Percentiles rank a stretch among this genome's conserved stretches.
phyloP scores from a whole-genome alignment of 331 rosid genomes.

The Erythrophleum ivorense region DNA sequence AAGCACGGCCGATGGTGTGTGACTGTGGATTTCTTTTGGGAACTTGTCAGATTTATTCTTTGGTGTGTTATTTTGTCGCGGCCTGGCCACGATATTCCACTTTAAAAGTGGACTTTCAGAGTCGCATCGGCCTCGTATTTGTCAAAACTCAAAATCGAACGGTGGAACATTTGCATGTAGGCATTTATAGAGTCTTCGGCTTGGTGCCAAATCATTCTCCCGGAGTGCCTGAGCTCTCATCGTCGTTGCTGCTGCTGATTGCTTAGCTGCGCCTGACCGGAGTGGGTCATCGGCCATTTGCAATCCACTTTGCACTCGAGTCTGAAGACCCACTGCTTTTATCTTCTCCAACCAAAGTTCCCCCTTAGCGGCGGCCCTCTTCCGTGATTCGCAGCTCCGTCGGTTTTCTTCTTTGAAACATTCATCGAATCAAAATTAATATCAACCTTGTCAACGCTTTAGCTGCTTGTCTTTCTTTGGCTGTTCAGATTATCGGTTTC shows the following conservation, averaged over 20 bases:
- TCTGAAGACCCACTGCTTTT: neutral
- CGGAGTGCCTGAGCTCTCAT: neutral
- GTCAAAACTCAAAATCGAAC: neutral
- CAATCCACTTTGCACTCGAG: neutral
- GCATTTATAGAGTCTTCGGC: neutral
- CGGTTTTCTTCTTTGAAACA: neutral
- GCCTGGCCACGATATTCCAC: neutral
- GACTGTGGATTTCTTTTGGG: neutral
- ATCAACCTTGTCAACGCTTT: neutral
- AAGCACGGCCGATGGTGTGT: neutral
- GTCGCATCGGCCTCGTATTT: neutral
- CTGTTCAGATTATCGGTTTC: neutral
- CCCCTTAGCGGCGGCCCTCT: neutral
- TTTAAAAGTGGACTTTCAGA: neutral
- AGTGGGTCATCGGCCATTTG: neutral
- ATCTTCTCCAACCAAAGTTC: neutral
- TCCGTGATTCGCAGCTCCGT: neutral
- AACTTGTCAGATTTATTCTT: neutral
- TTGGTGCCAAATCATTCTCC: neutral
- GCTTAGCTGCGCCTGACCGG: neutral
- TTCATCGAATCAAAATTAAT: neutral
- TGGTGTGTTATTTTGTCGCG: neutral
- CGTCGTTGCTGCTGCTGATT: neutral
- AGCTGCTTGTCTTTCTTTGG: neutral
- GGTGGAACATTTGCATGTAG: neutral